Base-by-base conservation (phyloP, 768 basidiomycete species). In the Mycena metata region DNA sequence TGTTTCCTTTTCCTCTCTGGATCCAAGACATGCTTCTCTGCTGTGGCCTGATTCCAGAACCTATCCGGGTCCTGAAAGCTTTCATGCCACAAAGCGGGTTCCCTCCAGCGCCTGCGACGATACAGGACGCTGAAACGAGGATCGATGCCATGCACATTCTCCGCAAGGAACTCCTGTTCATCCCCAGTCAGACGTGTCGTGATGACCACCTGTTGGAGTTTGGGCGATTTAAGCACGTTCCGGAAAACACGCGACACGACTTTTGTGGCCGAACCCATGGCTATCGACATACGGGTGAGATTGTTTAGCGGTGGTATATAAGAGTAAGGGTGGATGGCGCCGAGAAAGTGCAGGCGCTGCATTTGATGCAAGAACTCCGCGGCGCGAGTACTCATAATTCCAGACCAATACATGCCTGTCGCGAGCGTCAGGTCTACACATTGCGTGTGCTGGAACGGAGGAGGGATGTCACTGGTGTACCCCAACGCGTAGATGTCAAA, bases 101-200 rank as follows among this genome's bases (percentile, higher is more conserved):
- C 66, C 35, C 65, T 71, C 70, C 70, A 71, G 3, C 70, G 70
- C 19, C 70, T 42, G 13, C 70, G 70, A 17, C 70, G 66, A 51
- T 68, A 66, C n/a, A 71, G 36, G 12, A 71, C 59, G 42, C 62
- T 58, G 30, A 71, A 60, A 15, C 70, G 66, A 12, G 61, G 56
- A 26, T 71, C 70, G 15, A 71, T 62, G 0, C 42, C 39, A 50
- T 60, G 66, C 59, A 39, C 66, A 21, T 19, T 49, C 45, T 59
- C 49, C 3, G 47, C 36, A 17, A 68, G 52, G 21, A 26, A 54
- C 59, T 64, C 41, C 10, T 68, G 59, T 17, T 54, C 58, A 10
- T 71, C 70, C 4, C 66, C 63, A 19, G 65, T 62, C 23, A 71
- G 47, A 24, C 60, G 70, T 16, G 62, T 67, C 4, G 70, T 71